Percentiles rank a stretch among this genome's conserved stretches.
Evolutionary conservation across 2,329 filamentous ascomycete species (phyloP).

Genomic region (Cordyceps militaris): DNA sequence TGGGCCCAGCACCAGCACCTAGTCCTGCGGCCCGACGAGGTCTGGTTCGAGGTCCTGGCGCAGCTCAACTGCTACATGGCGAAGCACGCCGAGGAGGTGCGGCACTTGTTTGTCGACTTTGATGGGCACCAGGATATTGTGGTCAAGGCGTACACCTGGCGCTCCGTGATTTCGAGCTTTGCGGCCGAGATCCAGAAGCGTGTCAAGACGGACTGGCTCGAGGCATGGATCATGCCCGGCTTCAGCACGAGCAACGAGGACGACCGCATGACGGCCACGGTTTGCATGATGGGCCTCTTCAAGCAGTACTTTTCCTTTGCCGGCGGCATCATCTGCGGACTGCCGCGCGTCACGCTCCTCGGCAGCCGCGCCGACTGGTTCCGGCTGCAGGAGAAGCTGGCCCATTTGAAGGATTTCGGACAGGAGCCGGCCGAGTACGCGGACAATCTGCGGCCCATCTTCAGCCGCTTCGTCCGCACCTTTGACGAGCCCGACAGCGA

Average conservation of each 20-base stretch:
- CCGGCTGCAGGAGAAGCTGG: conserved; percentile 33
- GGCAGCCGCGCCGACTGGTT: conserved; percentile 34
- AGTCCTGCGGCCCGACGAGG: conserved; percentile 43
- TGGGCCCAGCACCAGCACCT: conserved; percentile 45
- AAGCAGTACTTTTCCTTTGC: conserved; percentile 33
- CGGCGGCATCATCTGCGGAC: conserved; percentile 33
- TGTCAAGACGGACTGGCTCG: conserved; percentile 34
- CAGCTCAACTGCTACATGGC: conserved; percentile 46
- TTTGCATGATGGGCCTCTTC: conserved; percentile 39
- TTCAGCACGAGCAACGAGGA: conserved; percentile 34
- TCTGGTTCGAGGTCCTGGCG: conserved; percentile 48
- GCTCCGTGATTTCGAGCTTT: conserved; percentile 23
- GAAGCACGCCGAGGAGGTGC: conserved; percentile 37
- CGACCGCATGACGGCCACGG: conserved; percentile 34
- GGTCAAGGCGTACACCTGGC: conserved; percentile 22
- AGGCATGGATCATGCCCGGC: conserved; percentile 35
- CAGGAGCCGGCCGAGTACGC: conserved; percentile 33
- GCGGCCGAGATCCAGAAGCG: conserved; percentile 34
- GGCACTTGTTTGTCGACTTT: conserved; percentile 39
- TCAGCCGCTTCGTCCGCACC: conserved; percentile 36
- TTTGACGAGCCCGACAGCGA: conserved; percentile 33
- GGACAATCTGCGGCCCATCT: conserved; percentile 34
- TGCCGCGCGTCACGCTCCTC: conserved; percentile 35
- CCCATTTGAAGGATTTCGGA: conserved; percentile 37
- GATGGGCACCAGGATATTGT: conserved; percentile 34